These are phyloP conservation scores for Eimeria praecox DNA, from an alignment of 169 alveolate species.

Conservation along the genomic window DNA sequence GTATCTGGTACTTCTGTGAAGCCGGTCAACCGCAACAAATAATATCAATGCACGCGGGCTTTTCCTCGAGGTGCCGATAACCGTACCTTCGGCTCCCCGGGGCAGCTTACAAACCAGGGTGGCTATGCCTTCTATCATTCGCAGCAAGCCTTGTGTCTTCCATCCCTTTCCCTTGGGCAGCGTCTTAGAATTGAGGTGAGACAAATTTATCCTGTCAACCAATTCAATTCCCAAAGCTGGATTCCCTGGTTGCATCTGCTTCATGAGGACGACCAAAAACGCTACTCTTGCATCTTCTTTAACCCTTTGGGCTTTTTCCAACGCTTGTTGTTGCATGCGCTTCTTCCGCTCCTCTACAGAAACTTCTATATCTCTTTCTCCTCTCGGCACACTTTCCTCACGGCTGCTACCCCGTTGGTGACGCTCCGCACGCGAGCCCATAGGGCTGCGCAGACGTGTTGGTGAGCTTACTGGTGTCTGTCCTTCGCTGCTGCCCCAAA, in stretches of 20 bases:
- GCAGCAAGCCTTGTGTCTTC: slow-evolving; percentile 46
- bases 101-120: slow-evolving; percentile 32
- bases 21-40: not conserved
- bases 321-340: slow-evolving; percentile 22
- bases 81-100: slow-evolving; percentile 26
- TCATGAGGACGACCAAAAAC: slow-evolving; percentile 32
- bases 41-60: not conserved
- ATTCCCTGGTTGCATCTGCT: not conserved
- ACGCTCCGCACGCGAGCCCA: slow-evolving; percentile 8
- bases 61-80: not conserved
- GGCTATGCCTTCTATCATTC: slow-evolving; percentile 26
- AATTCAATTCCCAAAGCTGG: slow-evolving; percentile 25
- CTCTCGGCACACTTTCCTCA: not conserved
- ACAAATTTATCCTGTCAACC: slow-evolving; percentile 31
- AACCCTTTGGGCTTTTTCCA: slow-evolving; percentile 43
- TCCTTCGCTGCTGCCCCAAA: not conserved
- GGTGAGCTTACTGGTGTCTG: slow-evolving; percentile 1
- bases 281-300: slow-evolving; percentile 52
- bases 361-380: slow-evolving; percentile 1
- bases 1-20: not conserved
- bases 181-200: slow-evolving; percentile 27
- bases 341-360: not conserved
- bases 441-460: slow-evolving; percentile 16
- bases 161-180: slow-evolving; percentile 50
- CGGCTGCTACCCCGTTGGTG: slow-evolving; percentile 16